Evolutionary conservation across 768 basidiomycete genomes (phyloP), one percentile per base, ranked within the genome.

Genomic region (Boletellus ananas): DNA sequence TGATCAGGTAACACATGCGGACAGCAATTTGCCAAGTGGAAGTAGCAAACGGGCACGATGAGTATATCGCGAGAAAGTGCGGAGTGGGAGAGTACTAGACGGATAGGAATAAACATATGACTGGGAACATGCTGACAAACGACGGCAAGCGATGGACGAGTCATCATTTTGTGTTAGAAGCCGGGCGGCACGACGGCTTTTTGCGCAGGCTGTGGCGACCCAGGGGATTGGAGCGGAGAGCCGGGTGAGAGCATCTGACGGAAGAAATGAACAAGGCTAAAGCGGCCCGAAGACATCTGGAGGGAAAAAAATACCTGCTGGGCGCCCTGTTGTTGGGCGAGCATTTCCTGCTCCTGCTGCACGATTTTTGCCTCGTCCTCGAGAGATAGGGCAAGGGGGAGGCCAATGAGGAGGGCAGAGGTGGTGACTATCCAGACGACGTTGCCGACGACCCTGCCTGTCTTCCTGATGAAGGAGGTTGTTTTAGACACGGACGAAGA

Each of bases 331-430:
- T 94, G 91, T 68, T 95, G 94, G 45, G 90, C 90, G 55, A 90
- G 73, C 79, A 91, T 81, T 71, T 97, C 94, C 72, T 89, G 85
- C 71, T 98, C 96, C 72, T 97, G 94, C 41, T 86, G 84, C 11
- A 93, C 86, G 50, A 95, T 80, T 72, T 94, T 93, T 47, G 90
- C 87, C 74, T 99, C 96, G 71, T 96, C 95, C 72, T 99, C 96
- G 60, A 98, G 77, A 53, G 84, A 87, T 59, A 98, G 78, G 5
- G 94, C 93, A 54, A 98, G 77, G 31, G 96, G 96, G 34, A 99
- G 76, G 13, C 91, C 96, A 43, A 99, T 87, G 57, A 99, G 81
- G 47, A 99, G 76, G 1, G 94, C 94, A 38, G 87, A 90, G 9
- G 95, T 98, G 47, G 91, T 94, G 64, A 97, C 75, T 54, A 96